phyloP scores from a whole-genome alignment of 2,329 filamentous ascomycete genomes.

The Colletotrichum sp. region DNA sequence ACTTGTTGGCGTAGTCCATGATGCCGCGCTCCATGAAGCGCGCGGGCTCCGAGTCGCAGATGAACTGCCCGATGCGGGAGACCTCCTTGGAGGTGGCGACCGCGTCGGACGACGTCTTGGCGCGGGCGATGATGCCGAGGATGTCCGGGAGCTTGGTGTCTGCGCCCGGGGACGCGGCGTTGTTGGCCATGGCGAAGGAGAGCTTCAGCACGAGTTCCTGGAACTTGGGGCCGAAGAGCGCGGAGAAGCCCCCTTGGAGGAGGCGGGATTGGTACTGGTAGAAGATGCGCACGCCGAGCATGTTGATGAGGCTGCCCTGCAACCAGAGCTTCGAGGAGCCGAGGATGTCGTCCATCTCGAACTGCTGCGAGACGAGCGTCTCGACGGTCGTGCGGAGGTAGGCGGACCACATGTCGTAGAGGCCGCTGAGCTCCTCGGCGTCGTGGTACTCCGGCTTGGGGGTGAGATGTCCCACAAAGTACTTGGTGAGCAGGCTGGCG shows the following conservation, averaged over 20 bases:
- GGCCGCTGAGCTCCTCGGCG: slow-evolving; percentile 42
- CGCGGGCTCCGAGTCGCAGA: slow-evolving; percentile 47
- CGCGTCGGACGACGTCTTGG: slow-evolving; percentile 49
- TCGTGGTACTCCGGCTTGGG: slow-evolving; percentile 50
- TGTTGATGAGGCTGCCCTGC: slow-evolving; percentile 49
- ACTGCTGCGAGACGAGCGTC: slow-evolving; percentile 55
- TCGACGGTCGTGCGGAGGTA: slow-evolving; percentile 55
- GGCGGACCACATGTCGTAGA: slow-evolving; percentile 55
- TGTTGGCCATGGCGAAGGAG: slow-evolving; percentile 51
- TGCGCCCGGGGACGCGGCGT: slow-evolving; percentile 33
- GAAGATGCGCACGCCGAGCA: slow-evolving; percentile 53
- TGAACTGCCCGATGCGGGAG: slow-evolving; percentile 52
- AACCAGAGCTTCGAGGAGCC: slow-evolving; percentile 50
- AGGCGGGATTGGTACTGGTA: slow-evolving; percentile 57
- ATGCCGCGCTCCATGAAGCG: slow-evolving; percentile 57
- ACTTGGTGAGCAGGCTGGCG: slow-evolving; percentile 55
- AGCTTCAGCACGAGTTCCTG: slow-evolving; percentile 58
- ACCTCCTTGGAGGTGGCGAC: slow-evolving; percentile 51
- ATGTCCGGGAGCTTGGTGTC: slow-evolving; percentile 47
- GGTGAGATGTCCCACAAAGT: slow-evolving; percentile 56
- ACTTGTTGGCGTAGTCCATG: slow-evolving; percentile 52
- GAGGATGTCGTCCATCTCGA: slow-evolving; percentile 57
- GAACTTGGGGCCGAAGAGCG: slow-evolving; percentile 54
- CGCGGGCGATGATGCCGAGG: slow-evolving; percentile 43
- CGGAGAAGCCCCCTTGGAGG: slow-evolving; percentile 53